A percentile compares a stretch with the other conserved stretches of the same genome.
Evolutionary conservation across 2,329 filamentous ascomycete species (phyloP).

Genomic region (Sordariomycetes sp.): DNA sequence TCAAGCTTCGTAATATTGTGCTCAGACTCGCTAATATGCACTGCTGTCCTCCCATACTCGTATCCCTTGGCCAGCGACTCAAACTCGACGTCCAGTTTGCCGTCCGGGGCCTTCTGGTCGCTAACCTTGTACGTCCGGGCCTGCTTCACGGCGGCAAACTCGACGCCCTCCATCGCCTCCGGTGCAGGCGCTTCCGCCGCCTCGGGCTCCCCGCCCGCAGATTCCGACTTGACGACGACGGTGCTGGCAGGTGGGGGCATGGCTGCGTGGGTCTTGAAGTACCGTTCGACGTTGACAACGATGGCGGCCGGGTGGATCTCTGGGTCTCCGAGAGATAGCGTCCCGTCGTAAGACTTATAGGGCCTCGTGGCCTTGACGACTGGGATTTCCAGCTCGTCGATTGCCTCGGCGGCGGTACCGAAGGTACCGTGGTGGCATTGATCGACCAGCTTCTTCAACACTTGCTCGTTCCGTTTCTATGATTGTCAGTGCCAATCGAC

Average conservation of each 20-base stretch:
- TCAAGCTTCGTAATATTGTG: slow-evolving; percentile 80
- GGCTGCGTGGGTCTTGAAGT: slow-evolving; percentile 73
- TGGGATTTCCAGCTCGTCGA: slow-evolving; percentile 67
- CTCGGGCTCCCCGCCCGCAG: slow-evolving; percentile 27
- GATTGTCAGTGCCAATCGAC: background rate
- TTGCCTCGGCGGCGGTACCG: slow-evolving; percentile 77
- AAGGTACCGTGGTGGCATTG: slow-evolving; percentile 56
- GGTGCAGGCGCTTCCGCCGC: slow-evolving; percentile 33
- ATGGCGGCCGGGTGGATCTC: slow-evolving; percentile 61
- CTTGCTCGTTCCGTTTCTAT: slow-evolving; percentile 51
- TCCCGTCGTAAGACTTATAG: slow-evolving; percentile 66
- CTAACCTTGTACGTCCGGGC: slow-evolving; percentile 71
- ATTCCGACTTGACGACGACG: slow-evolving; percentile 48
- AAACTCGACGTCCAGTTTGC: slow-evolving; percentile 68
- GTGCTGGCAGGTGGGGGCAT: slow-evolving; percentile 63
- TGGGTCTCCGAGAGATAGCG: slow-evolving; percentile 67
- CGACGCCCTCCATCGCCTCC: slow-evolving; percentile 34
- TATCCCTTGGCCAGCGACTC: slow-evolving; percentile 88
- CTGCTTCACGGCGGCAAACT: slow-evolving; percentile 60
- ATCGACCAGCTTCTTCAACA: slow-evolving; percentile 51
- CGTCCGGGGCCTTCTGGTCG: slow-evolving; percentile 60
- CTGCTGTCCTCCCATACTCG: slow-evolving; percentile 82
- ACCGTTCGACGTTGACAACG: slow-evolving; percentile 78
- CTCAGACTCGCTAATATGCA: slow-evolving; percentile 78
- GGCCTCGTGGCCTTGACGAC: slow-evolving; percentile 64